A percentile compares a stretch with the other conserved stretches of the same genome.
Conservation (phyloP, 257 asterid species). For the Rubia yunnanensis region DNA sequence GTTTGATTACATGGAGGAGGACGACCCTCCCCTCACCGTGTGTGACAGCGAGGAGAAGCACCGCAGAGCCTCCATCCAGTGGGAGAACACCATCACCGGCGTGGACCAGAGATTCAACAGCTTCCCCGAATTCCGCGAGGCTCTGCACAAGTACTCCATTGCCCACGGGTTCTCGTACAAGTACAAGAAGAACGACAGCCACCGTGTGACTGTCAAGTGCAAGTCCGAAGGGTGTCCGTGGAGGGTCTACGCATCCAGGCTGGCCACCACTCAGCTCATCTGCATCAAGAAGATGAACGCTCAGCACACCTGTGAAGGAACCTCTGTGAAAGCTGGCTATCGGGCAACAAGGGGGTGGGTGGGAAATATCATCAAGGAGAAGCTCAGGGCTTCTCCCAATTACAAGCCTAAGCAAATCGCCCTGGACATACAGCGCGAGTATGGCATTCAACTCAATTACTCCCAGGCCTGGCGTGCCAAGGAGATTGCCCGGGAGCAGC, state of each 20-base stretch:
- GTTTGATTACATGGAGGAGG: slow-evolving; percentile 43
- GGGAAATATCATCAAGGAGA: slow-evolving; percentile 88
- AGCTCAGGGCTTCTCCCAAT: slow-evolving; percentile 76
- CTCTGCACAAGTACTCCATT: slow-evolving; percentile 89
- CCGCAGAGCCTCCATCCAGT: slow-evolving; percentile 79
- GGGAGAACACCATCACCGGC: slow-evolving; percentile 96
- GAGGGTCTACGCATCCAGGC: slow-evolving; percentile 90
- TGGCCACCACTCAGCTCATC: slow-evolving; percentile 84
- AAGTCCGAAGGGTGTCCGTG: slow-evolving; percentile 94
- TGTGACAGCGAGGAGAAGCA: slow-evolving; percentile 66
- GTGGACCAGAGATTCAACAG: slow-evolving; percentile 94
- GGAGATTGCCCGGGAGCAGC: slow-evolving; percentile 98
- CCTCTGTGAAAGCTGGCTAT: slow-evolving; percentile 82
- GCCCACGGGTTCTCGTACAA: slow-evolving; percentile 95
- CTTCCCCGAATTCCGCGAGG: slow-evolving; percentile 92
- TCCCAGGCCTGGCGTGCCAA: slow-evolving; percentile 99
- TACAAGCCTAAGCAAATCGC: slow-evolving; percentile 95
- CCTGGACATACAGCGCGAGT: slow-evolving; percentile 86
- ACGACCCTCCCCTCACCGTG: too few species aligned
- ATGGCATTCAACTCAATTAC: slow-evolving; percentile 94
- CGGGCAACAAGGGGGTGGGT: slow-evolving; percentile 98
- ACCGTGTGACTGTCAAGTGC: slow-evolving; percentile 96
- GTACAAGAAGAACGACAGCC: slow-evolving; percentile 94
- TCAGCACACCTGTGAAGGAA: slow-evolving; percentile 83
- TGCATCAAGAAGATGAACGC: slow-evolving; percentile 88